Evolutionary conservation across 2,329 filamentous ascomycete species (phyloP), one percentile per base, ranked within the genome.

Genomic region (Uncinocarpus reesii): DNA sequence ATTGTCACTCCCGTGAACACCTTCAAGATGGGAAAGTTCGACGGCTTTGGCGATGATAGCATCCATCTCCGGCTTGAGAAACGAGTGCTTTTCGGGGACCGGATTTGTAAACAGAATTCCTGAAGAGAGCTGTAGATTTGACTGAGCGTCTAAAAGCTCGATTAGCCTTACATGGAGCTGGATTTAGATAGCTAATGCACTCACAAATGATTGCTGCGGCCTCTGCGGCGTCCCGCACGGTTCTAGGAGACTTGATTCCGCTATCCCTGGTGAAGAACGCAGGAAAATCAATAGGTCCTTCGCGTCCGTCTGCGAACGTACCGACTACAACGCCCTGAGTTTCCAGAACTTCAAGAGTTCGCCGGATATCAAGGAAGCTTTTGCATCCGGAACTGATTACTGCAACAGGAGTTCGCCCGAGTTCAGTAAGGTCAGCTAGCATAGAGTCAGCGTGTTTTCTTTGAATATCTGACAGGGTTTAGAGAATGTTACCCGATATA

Each of bases 241-340:
- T 78, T 18, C 79, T 77, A 0, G 90, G 90, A 60, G 87, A 94
- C 64, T 74, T 80, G 45, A 84, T 70, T 10, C 88, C 86, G 64
- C 89, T 95, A 35, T 95, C 86, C 34, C 90, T 74, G 0, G 85
- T 86, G 77, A 86, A 98, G 65, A 98, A 98, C 0, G 86, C 87
- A 1, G 92, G 92, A 59, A 96, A 92, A 58, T 94, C 84, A 34
- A 95, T 77, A 4, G 75, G 68, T 1, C 80, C 83, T 21, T 70
- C 67, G 31, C 86, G 77, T 1, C 85, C 86, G 65, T 94, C 86
- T 20, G 87, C 82, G 69, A 96, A 98, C 2, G 92, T 96, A 2
- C 81, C 84, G 1, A 95, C 88, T 31, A 83, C 76, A 18, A 87
- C 88, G 75, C 73, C 73, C 53, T 83, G 76, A 0, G 80, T 84